Evolutionary conservation across 768 basidiomycete genomes (phyloP), one percentile per base, ranked within the genome.

Genomic region (Lactarius deliciosus): DNA sequence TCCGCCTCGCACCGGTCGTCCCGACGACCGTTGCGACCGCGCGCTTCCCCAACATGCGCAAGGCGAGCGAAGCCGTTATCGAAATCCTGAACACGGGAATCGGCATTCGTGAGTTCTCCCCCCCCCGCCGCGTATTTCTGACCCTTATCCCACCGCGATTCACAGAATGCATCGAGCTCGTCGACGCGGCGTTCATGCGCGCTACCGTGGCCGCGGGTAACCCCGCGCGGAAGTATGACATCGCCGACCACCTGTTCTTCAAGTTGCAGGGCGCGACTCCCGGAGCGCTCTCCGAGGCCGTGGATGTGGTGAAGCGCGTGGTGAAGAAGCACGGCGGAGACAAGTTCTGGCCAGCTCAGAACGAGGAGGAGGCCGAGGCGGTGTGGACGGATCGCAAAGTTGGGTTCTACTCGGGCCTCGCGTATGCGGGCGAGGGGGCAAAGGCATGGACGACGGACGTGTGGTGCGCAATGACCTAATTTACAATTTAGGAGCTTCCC

Each of bases 21-120:
- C 91, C 93, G 1, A 94, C 91, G 2, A 88, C 85, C 0, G 91
- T 94, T 25, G 94, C 93, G 0, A 83, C 92, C 11, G 92, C 86
- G 18, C 88, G 90, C 41, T 96, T 96, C 74, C 88, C 90, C 0
- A 76, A 89, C 68, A 88, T 95, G 8, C 82, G 83, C 62, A 81
- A 79, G 38, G 94, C 94, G 0, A 88, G 89, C 8, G 83, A 86
- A 66, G 91, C 92, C 0, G 90, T 89, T 0, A 83, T 82, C 16
- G 89, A 91, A 56, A 84, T 94, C 1, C 78, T 90, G 64, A 86
- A 89, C 72, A 78, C 81, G 22, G 91, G 92, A 0, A 83, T 92
- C 57, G 85, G 87, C 0, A 88, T 94, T 60, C 92, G 91, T 92
- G 75, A 69, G 88, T 28, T 15, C 18, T 16, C 30, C 5, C 54